These are phyloP conservation scores for Penicillium sumatraense DNA, from an alignment of 2,329 filamentous ascomycete species.

Conservation along the genomic window DNA sequence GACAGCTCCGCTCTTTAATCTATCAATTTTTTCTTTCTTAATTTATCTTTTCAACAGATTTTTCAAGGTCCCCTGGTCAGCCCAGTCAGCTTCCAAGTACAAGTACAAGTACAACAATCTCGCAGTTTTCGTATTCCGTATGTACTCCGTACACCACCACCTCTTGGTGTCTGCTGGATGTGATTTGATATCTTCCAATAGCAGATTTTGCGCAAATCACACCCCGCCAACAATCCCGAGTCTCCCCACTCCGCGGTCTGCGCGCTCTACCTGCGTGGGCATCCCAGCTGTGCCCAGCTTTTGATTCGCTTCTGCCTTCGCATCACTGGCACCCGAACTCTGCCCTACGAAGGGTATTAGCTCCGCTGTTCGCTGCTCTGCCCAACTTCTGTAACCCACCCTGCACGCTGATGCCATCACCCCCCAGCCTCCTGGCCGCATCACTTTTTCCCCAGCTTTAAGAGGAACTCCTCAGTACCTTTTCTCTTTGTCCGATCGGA, in stretches of 20 bases:
- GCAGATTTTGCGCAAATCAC: conserved; percentile 6
- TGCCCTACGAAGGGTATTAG: conserved; percentile 13
- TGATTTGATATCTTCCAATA: no score
- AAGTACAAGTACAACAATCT: background rate
- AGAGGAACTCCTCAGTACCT: conserved; percentile 3
- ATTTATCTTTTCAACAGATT: no score
- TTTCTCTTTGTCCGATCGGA: conserved; percentile 17
- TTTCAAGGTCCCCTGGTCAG: background rate
- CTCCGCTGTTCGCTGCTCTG: conserved; percentile 25
- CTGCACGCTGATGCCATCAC: conserved; percentile 24
- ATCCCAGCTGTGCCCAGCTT: conserved; percentile 13
- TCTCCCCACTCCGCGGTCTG: background rate
- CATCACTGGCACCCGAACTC: conserved; percentile 20
- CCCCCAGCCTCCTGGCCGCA: conserved; percentile 21
- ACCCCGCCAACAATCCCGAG: conserved; percentile 2
- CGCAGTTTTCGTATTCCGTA: no score
- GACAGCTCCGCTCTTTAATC: background rate
- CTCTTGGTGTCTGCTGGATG: no score
- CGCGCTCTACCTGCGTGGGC: background rate
- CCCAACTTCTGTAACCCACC: conserved; percentile 18
- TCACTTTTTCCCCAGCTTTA: conserved; percentile 17
- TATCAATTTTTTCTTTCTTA: no score
- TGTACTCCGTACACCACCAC: no score
- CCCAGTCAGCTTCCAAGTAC: background rate
- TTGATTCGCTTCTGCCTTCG: conserved; percentile 26